A percentile compares a stretch with the other conserved stretches of the same genome.
phyloP scores from a whole-genome alignment of 306 rosid genomes.

The Rubus parviflorus region DNA sequence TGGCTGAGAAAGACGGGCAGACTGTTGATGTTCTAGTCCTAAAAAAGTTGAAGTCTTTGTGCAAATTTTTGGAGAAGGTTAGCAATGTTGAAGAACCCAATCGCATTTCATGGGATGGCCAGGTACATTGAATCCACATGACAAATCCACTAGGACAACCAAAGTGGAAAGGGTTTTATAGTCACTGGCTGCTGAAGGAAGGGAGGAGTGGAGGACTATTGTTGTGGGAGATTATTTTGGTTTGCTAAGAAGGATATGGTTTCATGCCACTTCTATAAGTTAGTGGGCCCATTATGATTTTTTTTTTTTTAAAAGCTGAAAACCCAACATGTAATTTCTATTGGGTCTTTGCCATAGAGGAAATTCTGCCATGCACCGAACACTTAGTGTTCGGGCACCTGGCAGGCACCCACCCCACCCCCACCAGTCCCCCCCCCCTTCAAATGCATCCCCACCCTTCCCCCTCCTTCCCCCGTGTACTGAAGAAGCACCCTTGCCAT shows the following conservation, averaged over 20 bases:
- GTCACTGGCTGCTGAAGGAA: neutral
- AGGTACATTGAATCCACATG: conserved; percentile 47
- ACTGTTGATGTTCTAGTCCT: conserved; percentile 4
- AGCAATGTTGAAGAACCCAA: conserved; percentile 28
- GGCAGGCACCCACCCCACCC: too few relatives aligned
- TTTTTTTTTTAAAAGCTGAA: neutral
- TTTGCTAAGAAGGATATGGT: neutral
- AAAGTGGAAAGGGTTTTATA: neutral
- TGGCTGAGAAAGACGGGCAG: conserved; percentile 34
- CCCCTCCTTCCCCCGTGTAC: too few relatives aligned
- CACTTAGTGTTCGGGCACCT: too few relatives aligned
- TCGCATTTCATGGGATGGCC: conserved; percentile 35
- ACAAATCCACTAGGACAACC: neutral
- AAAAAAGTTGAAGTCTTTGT: neutral
- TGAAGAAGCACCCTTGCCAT: too few relatives aligned
- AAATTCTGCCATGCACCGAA: too few relatives aligned
- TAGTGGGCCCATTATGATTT: neutral
- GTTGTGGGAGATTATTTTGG: neutral
- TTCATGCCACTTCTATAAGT: neutral
- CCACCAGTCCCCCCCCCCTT: too few relatives aligned
- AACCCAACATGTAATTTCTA: neutral
- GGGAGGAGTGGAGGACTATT: neutral
- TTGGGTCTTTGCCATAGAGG: neutral
- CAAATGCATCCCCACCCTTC: too few relatives aligned
- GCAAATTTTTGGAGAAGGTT: conserved; percentile 32